Evolutionary conservation across 352 stramenopile genomes (phyloP), one percentile per base, ranked within the genome.

Genomic region (Pythium scleroteichum): DNA sequence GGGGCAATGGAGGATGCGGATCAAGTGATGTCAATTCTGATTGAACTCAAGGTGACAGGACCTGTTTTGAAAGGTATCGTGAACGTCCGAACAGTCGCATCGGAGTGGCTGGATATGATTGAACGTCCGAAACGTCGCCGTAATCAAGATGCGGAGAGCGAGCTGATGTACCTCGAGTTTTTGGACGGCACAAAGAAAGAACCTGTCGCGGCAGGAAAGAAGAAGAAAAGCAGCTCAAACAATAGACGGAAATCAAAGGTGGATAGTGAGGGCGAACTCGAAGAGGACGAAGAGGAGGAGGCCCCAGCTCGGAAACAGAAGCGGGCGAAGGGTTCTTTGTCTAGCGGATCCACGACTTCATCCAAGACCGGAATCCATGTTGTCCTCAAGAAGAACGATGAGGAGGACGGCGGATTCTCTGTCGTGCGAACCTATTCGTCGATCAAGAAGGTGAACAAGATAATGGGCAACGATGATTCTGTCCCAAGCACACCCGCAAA

Each of bases 161-260:
- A 92, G 49, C 59, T 94, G 33, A 95, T 95, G 87, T 95, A 94
- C 61, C 69, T 91, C 13, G 83, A 90, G 40, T 92, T 95, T 33
- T 50, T 95, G 29, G 87, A 95, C 54, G 87, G 85, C 7, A 73
- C 62, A 20, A 92, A 91, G 35, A 63, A 88, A 32, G 55, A 71
- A 23, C 22, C 32, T 17, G 27, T 29, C 2, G 27, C 71, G 3
- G 59, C 60, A 14, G 44, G 44, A 7, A 83, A 74, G 45, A 63
- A 55, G n/a, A 77, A 59, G 46, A 68, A 76, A 58, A 82, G 84
- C 39, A 64, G 52, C 7, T 35, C 59, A 14, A 44, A 49, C 19
- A 68, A 71, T 6, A 73, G 76, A 29, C 76, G 78, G 20, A 67
- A 73, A 41, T 56, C 66, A 42, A 42, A 51, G 59, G 52, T 54